A percentile compares a stretch with the other conserved stretches of the same genome.
Conservation (phyloP, 2,329 filamentous ascomycete species). For the Cladorrhinum sp. region DNA sequence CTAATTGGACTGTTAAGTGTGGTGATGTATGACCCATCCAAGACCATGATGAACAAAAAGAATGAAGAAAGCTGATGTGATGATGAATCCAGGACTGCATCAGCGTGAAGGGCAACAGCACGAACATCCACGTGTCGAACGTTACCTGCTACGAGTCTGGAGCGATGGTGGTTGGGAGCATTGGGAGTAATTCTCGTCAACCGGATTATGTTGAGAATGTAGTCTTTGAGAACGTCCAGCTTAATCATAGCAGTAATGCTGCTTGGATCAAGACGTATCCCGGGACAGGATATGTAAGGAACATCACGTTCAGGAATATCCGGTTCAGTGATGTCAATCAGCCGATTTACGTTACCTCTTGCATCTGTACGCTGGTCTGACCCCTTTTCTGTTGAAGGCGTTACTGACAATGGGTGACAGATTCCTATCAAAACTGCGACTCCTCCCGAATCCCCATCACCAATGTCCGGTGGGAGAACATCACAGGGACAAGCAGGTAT, state of each 20-base stretch:
- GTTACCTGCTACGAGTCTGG: constrained; percentile 41
- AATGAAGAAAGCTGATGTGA: background rate
- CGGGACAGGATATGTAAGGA: constrained; percentile 40
- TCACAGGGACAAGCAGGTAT: constrained; percentile 47
- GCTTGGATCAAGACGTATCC: constrained; percentile 44
- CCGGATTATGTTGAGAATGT: constrained; percentile 39
- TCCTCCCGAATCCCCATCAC: constrained; percentile 41
- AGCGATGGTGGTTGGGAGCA: constrained; percentile 37
- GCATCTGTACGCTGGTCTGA: constrained; percentile 35
- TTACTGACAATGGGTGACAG: background rate
- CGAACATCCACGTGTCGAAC: constrained; percentile 36
- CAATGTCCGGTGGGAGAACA: constrained; percentile 48
- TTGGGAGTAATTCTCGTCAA: constrained; percentile 35
- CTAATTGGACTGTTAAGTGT: constrained; percentile 45
- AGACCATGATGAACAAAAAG: background rate
- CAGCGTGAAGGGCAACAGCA: constrained; percentile 41
- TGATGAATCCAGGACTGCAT: constrained; percentile 36
- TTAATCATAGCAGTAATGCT: constrained; percentile 39
- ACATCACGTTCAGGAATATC: constrained; percentile 44
- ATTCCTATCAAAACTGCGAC: constrained; percentile 39
- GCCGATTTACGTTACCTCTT: constrained; percentile 47
- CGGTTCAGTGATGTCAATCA: constrained; percentile 43
- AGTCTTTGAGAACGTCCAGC: constrained; percentile 37
- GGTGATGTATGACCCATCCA: constrained; percentile 34
- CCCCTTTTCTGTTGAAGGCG: background rate